Conservation (phyloP, 1,284 basidiomycete species). For the Tylopilus orsonianus region DNA sequence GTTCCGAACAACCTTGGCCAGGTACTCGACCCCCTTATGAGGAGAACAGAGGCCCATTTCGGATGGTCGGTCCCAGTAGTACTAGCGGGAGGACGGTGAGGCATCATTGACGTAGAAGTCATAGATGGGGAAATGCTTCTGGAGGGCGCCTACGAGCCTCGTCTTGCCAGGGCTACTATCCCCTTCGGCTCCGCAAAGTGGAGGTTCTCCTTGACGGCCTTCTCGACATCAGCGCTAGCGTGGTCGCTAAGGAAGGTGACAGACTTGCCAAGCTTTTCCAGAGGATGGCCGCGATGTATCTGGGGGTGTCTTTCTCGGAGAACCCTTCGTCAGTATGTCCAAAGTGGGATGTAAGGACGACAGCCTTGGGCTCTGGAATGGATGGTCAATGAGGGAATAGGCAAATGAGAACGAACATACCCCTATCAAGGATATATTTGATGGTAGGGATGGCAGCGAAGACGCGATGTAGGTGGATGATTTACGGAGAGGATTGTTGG, state of each 20-base stretch:
- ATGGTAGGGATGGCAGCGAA: constrained; percentile 96
- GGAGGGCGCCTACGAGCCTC: constrained; percentile 75
- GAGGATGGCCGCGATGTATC: constrained; percentile 78
- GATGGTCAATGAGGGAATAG: not conserved
- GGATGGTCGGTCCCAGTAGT: no score
- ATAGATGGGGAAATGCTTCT: constrained; percentile 79
- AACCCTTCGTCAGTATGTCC: constrained; percentile 95
- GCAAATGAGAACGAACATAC: constrained; percentile 39
- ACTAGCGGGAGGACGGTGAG: no score
- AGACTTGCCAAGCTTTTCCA: constrained; percentile 41
- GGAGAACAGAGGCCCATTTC: constrained; percentile 94
- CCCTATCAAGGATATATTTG: constrained; percentile 89
- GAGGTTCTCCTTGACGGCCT: constrained; percentile 88
- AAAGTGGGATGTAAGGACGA: constrained; percentile 97
- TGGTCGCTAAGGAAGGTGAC: constrained; percentile 88
- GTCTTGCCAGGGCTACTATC: constrained; percentile 89
- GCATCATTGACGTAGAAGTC: constrained; percentile 99
- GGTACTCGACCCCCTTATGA: constrained; percentile 99
- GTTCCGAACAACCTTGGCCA: constrained; percentile 94
- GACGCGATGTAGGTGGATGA: constrained; percentile 69
- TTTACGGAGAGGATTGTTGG: not conserved
- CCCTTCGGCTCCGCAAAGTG: constrained; percentile 99
- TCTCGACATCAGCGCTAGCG: constrained; percentile 84
- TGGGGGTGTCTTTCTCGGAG: constrained; percentile 88
- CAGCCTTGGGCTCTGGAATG: constrained; percentile 72